phyloP scores from a whole-genome alignment of 495 filamentous ascomycete genomes.

The Aspergillus campestris region DNA sequence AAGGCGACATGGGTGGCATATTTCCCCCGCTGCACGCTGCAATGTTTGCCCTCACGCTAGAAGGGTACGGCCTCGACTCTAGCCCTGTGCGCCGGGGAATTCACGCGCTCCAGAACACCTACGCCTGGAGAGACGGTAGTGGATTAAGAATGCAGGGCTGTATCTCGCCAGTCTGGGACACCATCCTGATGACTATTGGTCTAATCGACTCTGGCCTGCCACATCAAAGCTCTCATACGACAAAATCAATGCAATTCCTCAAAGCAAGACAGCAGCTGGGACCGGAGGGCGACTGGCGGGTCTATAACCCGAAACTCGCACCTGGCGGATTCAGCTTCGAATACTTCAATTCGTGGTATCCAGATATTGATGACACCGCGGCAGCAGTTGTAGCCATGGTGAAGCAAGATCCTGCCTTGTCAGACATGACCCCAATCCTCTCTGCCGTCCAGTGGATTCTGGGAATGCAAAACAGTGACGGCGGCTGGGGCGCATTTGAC shows the following conservation, averaged over 20 bases:
- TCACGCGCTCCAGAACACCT: constrained; percentile 16
- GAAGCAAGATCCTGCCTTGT: constrained; percentile 13
- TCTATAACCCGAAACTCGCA: constrained; percentile 13
- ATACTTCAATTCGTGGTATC: constrained; percentile 27
- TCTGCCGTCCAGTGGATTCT: constrained; percentile 26
- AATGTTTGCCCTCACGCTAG: constrained; percentile 19
- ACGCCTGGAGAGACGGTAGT: constrained; percentile 13
- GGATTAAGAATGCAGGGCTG: constrained; percentile 18
- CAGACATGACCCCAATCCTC: constrained; percentile 4
- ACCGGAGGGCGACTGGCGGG: constrained; percentile 22
- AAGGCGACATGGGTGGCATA: constrained; percentile 24
- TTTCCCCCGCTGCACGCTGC: constrained; percentile 23
- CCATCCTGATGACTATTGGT: constrained; percentile 23
- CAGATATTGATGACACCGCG: constrained; percentile 40
- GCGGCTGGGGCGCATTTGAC: constrained; percentile 39
- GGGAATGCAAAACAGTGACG: constrained; percentile 39
- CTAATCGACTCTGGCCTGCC: constrained; percentile 14
- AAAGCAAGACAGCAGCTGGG: constrained; percentile 17
- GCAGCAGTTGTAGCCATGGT: constrained; percentile 24
- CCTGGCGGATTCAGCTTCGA: constrained; percentile 29
- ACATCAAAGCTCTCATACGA: background rate
- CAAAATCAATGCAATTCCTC: constrained; percentile 16
- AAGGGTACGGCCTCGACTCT: constrained; percentile 17
- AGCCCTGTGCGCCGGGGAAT: constrained; percentile 7
- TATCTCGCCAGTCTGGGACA: constrained; percentile 29